Evolutionary conservation across 306 rosid genomes (phyloP), one percentile per base, ranked within the genome.

Genomic region (Comarum palustre): DNA sequence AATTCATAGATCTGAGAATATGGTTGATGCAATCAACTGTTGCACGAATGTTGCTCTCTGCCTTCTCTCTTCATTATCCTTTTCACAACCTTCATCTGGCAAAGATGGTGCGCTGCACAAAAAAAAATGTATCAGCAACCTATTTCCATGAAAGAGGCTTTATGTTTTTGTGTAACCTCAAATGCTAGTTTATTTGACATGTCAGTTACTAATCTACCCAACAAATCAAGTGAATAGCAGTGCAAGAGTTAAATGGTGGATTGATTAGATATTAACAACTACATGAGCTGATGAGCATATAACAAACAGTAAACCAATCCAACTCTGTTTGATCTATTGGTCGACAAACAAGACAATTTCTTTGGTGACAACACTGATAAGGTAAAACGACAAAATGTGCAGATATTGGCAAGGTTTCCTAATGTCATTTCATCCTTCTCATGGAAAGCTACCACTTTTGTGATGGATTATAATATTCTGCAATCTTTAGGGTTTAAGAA

Each of bases 11-110:
- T 73, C 83, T 66, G 67, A 78, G 67, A 89, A 84, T 54, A 95
- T 86, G 74, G 90, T 91, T 54, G 99, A 95, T 58, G 69, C 62
- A 17, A 86, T 66, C 85, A 95, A 67, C 68, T 83, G 77, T 68
- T 88, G 96, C 82, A 81, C 93, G 47, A 91, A 95, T 45, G 79
- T 73, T 15, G 92, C 96, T 77, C 81, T 88, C 75, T 78, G 74
- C 81, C 73, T 81, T 74, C 48, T 84, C 90, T 90, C 96, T 81
- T 78, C 86, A 31, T 55, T 78, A 75, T 91, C 88, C 84, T 75
- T 75, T 61, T 77, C 83, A 67, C 74, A 84, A 55, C 48, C 82
- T 36, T 54, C 72, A 42, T 75, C 72, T 43, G 22, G 50, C 46
- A 67, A 73, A 77, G 78, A 78, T 32, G 82, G 63, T 65, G 66